Evolutionary conservation across 805 yeast species (phyloP).

Genomic region (Komagataella pastoris): DNA sequence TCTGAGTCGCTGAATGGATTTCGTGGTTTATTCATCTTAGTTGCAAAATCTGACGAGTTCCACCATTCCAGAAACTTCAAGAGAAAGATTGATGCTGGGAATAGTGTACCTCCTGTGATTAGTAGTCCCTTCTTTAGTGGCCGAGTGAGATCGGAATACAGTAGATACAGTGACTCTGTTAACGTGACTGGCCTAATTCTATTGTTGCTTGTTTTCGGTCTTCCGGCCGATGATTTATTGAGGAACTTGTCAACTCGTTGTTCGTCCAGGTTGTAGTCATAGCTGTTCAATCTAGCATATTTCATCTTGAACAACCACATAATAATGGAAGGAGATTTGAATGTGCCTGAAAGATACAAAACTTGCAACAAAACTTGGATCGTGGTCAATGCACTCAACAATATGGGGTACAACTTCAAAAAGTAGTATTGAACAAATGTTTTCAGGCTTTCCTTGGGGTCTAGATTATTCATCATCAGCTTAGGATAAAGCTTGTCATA

Average conservation of each 20-base stretch:
- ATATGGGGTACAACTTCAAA: conserved; percentile 47
- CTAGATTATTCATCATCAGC: conserved; percentile 34
- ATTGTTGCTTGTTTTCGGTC: conserved; percentile 7
- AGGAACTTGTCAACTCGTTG: conserved; percentile 6
- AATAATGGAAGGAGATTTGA: conserved; percentile 48
- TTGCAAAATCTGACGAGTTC: conserved; percentile 63
- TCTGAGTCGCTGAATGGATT: conserved; percentile 30
- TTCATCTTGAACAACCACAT: conserved; percentile 51
- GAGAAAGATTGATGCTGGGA: conserved; percentile 73
- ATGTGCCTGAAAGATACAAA: conserved; percentile 50
- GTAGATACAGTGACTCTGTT: conserved; percentile 18
- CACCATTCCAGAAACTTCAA: conserved; percentile 90
- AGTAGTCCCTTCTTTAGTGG: conserved; percentile 14
- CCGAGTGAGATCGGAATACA: conserved; percentile 4
- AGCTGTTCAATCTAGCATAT: conserved; percentile 46
- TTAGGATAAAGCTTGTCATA: conserved; percentile 54
- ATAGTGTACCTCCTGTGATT: conserved; percentile 25
- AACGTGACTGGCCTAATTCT: conserved; percentile 28
- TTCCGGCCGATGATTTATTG: conserved; percentile 1
- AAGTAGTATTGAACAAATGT: conserved; percentile 24
- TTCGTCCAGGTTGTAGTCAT: conserved; percentile 31
- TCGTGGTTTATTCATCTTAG: conserved; percentile 36
- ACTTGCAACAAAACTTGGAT: conserved; percentile 45
- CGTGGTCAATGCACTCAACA: conserved; percentile 31
- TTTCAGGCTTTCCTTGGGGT: conserved; percentile 12